A percentile compares a stretch with the other conserved stretches of the same genome.
These are phyloP conservation scores for Aspergillus conjunctus DNA, from an alignment of 495 filamentous ascomycete genomes.

Conservation along the genomic window DNA sequence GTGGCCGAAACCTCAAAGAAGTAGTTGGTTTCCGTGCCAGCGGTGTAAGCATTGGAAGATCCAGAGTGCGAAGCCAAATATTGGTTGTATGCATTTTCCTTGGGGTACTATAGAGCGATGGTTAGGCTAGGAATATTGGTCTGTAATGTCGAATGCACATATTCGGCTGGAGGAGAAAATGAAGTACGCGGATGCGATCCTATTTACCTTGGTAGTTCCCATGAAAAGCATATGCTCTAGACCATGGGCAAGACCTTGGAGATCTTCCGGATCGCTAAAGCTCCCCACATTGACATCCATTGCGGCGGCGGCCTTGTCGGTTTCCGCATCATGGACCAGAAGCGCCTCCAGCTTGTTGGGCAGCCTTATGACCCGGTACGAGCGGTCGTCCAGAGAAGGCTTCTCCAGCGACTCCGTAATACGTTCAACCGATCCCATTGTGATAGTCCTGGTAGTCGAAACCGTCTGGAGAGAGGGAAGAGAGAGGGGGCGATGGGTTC, in stretches of 20 bases:
- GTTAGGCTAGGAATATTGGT: neutral
- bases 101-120: conserved; percentile 66
- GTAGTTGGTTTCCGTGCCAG: conserved; percentile 92
- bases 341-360: conserved; percentile 91
- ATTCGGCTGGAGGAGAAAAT: neutral
- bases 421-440: conserved; percentile 57
- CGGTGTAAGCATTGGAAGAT: conserved; percentile 93
- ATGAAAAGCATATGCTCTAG: conserved; percentile 96
- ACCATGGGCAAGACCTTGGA: conserved; percentile 93
- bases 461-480: conserved; percentile 26
- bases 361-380: conserved; percentile 84
- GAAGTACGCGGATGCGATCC: conserved; percentile 1
- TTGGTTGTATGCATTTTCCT: conserved; percentile 94
- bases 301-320: conserved; percentile 94
- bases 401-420: conserved; percentile 82
- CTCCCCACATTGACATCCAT: conserved; percentile 95
- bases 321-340: conserved; percentile 90
- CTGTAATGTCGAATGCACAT: neutral
- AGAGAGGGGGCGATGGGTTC: conserved; percentile 8
- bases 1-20: conserved; percentile 92
- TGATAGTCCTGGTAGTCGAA: conserved; percentile 27
- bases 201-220: conserved; percentile 88
- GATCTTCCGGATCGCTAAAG: conserved; percentile 86
- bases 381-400: conserved; percentile 83
- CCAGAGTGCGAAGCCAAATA: conserved; percentile 89